Percentiles rank a stretch among this genome's conserved stretches.
Conservation (phyloP, 345 rosid genomes). For the Linum lewisii region DNA sequence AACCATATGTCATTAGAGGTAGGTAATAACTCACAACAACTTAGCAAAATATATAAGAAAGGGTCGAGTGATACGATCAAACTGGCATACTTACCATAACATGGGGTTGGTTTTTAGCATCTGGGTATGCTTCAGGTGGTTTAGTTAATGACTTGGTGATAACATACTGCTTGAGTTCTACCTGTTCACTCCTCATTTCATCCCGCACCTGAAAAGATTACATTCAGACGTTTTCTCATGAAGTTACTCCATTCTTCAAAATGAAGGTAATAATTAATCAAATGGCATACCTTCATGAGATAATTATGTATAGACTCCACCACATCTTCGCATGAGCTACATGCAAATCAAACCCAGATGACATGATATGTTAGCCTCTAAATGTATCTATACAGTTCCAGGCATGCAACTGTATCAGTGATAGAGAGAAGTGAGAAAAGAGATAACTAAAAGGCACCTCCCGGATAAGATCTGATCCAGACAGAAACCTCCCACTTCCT, state of each 20-base stretch:
- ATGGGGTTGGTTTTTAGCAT: slow-evolving; percentile 92
- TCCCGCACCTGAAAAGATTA: slow-evolving; percentile 52
- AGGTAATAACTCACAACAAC: not conserved
- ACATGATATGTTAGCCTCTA: slow-evolving; percentile 9
- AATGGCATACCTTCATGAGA: slow-evolving; percentile 56
- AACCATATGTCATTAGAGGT: too few species aligned
- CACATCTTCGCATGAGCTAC: slow-evolving; percentile 92
- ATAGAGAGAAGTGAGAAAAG: slow-evolving; percentile 6
- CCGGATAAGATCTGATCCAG: slow-evolving; percentile 80
- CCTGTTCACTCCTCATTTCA: slow-evolving; percentile 88
- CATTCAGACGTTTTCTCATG: not conserved
- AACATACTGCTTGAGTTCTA: slow-evolving; percentile 80
- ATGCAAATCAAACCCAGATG: slow-evolving; percentile 14
- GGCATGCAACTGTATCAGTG: not conserved
- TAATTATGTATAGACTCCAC: slow-evolving; percentile 77
- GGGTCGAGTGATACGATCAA: not conserved
- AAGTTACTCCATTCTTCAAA: not conserved
- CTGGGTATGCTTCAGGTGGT: slow-evolving; percentile 91
- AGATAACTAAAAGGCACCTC: slow-evolving; percentile 38
- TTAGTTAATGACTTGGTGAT: slow-evolving; percentile 94
- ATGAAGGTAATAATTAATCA: not conserved
- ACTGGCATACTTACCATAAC: slow-evolving; percentile 52
- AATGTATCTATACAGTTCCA: slow-evolving; percentile 10
- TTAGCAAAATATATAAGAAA: too few species aligned
- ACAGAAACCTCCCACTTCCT: slow-evolving; percentile 89